These are phyloP conservation scores for Chenopodium album DNA, from an alignment of 148 eudicot genomes.

Conservation along the genomic window DNA sequence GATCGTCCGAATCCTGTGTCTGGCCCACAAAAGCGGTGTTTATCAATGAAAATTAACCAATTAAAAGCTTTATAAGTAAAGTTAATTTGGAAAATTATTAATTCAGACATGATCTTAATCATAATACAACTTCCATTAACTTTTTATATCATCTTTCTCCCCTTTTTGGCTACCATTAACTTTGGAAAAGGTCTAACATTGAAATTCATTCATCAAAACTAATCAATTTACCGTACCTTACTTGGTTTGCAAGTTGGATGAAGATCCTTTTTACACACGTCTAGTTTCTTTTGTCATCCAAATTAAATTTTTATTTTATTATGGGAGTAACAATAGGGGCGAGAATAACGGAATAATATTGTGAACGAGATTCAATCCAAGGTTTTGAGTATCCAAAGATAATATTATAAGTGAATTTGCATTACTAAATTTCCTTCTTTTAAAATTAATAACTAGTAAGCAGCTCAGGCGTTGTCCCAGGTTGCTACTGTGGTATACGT, in stretches of 20 bases:
- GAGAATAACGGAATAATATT: too few species aligned
- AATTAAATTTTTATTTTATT: too few species aligned
- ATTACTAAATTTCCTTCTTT: too few species aligned
- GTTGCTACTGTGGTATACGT: too few species aligned
- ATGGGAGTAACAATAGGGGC: too few species aligned
- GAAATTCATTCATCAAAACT: not conserved
- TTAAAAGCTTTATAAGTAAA: constrained; percentile 1
- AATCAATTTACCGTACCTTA: not conserved
- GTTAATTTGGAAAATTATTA: constrained; percentile 5
- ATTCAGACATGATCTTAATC: constrained; percentile 19
- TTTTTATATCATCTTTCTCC: constrained; percentile 24
- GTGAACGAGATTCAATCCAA: too few species aligned
- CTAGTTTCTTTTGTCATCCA: not conserved
- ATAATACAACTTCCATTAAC: constrained; percentile 22
- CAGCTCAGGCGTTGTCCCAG: too few species aligned
- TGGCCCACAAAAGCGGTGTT: constrained; percentile 23
- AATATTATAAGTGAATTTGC: too few species aligned
- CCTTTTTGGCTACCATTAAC: constrained; percentile 23
- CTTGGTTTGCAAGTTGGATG: constrained; percentile 20
- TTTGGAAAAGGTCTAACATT: constrained; percentile 19
- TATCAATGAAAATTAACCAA: constrained; percentile 19
- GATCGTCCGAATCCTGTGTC: constrained; percentile 19
- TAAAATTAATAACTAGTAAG: too few species aligned
- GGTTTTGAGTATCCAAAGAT: too few species aligned
- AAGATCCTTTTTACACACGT: constrained; percentile 1